phyloP scores from a whole-genome alignment of 192 early-diverging fungal species.

The Jimgerdemannia flammicorona region DNA sequence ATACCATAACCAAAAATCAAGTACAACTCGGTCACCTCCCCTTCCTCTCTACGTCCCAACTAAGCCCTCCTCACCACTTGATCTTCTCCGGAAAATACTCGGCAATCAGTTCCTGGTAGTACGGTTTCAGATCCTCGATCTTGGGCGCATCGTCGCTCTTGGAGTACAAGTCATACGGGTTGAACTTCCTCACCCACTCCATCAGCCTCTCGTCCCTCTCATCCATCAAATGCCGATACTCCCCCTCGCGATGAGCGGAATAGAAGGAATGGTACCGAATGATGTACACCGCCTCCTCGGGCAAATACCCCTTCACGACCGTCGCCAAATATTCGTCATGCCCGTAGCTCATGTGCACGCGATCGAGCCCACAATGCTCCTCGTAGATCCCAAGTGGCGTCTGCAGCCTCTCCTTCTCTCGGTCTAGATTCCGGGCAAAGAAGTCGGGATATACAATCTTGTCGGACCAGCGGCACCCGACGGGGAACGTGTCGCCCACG shows the following conservation, averaged over 20 bases:
- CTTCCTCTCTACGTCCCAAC: not conserved
- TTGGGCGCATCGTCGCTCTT: slow-evolving; percentile 38
- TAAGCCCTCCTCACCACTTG: slow-evolving; percentile 28
- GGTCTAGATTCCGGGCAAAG: slow-evolving; percentile 40
- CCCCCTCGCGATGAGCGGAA: slow-evolving; percentile 32
- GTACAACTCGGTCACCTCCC: too few relatives aligned
- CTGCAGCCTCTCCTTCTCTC: slow-evolving; percentile 18
- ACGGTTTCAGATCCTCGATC: slow-evolving; percentile 30
- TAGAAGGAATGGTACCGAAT: slow-evolving; percentile 55
- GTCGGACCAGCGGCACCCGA: slow-evolving; percentile 37
- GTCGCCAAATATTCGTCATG: slow-evolving; percentile 56
- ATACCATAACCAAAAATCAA: too few relatives aligned
- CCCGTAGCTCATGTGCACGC: slow-evolving; percentile 42
- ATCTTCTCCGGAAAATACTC: slow-evolving; percentile 43
- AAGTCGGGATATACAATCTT: slow-evolving; percentile 40
- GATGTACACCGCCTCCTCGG: slow-evolving; percentile 36
- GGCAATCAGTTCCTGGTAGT: slow-evolving; percentile 38
- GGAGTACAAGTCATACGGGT: slow-evolving; percentile 53
- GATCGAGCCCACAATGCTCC: slow-evolving; percentile 41
- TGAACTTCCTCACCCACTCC: slow-evolving; percentile 42
- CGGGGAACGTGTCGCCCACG: slow-evolving; percentile 52
- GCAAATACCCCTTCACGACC: slow-evolving; percentile 38
- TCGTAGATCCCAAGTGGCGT: slow-evolving; percentile 42
- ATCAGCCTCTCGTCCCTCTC: slow-evolving; percentile 37
- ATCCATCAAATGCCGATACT: slow-evolving; percentile 40